phyloP scores from a whole-genome alignment of 257 asterid species.

The Haberlea rhodopensis region DNA sequence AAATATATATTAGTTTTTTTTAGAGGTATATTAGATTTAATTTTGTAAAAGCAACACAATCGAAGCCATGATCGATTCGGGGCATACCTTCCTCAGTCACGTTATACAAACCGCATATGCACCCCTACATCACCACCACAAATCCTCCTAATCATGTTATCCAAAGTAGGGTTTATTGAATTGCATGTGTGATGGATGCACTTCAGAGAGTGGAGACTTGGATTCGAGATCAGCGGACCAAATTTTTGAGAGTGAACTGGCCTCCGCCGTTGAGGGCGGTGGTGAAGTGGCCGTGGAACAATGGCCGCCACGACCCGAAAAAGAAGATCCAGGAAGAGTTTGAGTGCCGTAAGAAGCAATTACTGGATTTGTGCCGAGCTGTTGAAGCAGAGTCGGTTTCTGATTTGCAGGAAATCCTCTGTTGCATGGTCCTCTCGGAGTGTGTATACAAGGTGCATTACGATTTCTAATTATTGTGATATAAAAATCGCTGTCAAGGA shows the following conservation, averaged over 20 bases:
- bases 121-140: slow-evolving; percentile 30
- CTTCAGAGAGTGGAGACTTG: slow-evolving; percentile 86
- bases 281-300: slow-evolving; percentile 88
- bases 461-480: background rate
- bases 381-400: slow-evolving; percentile 76
- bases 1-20: too few relatives aligned
- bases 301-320: slow-evolving; percentile 63
- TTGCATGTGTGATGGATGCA: slow-evolving; percentile 59
- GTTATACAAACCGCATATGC: slow-evolving; percentile 22
- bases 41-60: background rate
- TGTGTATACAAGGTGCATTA: slow-evolving; percentile 84
- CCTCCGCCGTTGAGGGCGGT: slow-evolving; percentile 76
- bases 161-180: slow-evolving; percentile 42
- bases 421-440: slow-evolving; percentile 98
- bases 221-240: slow-evolving; percentile 83
- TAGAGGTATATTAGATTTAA: too few relatives aligned
- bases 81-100: slow-evolving; percentile 28
- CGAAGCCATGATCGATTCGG: slow-evolving; percentile 2
- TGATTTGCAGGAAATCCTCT: slow-evolving; percentile 91
- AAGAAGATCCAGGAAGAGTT: slow-evolving; percentile 69
- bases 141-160: slow-evolving; percentile 12
- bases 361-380: slow-evolving; percentile 71
- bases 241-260: slow-evolving; percentile 70
- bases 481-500: slow-evolving; percentile 10
- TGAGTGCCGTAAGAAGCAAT: slow-evolving; percentile 70